A percentile compares a stretch with the other conserved stretches of the same genome.
phyloP scores from a whole-genome alignment of 2,329 filamentous ascomycete species.

The Pseudogymnoascus sp. region DNA sequence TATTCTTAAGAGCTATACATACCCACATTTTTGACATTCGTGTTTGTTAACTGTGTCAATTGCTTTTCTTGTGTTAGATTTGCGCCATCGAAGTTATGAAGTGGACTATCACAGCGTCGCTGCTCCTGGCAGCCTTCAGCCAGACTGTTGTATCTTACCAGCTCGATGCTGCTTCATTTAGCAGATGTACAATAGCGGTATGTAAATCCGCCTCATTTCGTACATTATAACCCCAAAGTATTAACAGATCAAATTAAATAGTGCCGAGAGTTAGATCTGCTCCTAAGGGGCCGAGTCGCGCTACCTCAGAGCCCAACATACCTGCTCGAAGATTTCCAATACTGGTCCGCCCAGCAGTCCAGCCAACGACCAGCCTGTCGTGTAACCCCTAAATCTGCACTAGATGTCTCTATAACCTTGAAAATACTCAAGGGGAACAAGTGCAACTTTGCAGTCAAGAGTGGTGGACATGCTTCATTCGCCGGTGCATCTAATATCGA shows the following conservation, averaged over 20 bases:
- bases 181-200: neutral
- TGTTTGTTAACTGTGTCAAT: neutral
- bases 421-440: conserved; percentile 20
- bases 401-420: conserved; percentile 32
- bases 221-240: neutral
- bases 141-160: neutral
- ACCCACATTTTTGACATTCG: neutral
- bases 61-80: neutral
- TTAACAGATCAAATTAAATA: neutral
- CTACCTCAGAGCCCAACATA: neutral
- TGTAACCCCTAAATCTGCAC: conserved; percentile 30
- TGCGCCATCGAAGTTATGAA: neutral
- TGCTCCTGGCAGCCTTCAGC: neutral
- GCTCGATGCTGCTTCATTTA: neutral
- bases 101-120: neutral
- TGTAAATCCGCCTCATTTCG: neutral
- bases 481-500: conserved; percentile 18
- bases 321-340: conserved; percentile 18
- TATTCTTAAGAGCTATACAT: neutral
- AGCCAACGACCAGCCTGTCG: conserved; percentile 34
- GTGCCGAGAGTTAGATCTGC: neutral
- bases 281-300: neutral
- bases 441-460: conserved; percentile 33
- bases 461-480: conserved; percentile 32
- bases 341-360: conserved; percentile 33